Evolutionary conservation across 1,139 yeast genomes (phyloP).

Genomic region (Yamadazyma diddensiae): DNA sequence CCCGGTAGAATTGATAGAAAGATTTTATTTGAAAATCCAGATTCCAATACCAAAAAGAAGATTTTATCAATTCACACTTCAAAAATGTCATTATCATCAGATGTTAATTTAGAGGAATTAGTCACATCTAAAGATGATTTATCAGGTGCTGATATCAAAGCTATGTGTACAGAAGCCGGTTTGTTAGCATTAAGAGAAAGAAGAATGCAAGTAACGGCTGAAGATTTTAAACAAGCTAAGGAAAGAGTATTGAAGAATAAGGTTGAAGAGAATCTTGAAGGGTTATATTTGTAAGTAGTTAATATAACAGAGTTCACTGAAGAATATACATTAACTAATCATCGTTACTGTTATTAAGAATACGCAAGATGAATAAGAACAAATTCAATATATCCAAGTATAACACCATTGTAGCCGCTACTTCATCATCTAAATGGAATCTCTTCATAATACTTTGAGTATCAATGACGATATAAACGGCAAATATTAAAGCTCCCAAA

Average conservation of each 20-base stretch:
- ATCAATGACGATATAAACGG: slow-evolving; percentile 72
- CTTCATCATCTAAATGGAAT: slow-evolving; percentile 81
- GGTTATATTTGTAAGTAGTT: slow-evolving; percentile 66
- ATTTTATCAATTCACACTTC: slow-evolving; percentile 91
- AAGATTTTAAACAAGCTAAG: slow-evolving; percentile 91
- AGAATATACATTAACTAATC: not conserved
- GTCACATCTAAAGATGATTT: slow-evolving; percentile 92
- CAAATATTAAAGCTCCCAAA: slow-evolving; percentile 71
- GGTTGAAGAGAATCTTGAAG: slow-evolving; percentile 95
- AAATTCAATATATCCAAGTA: slow-evolving; percentile 81
- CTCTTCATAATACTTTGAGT: slow-evolving; percentile 80
- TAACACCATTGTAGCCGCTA: slow-evolving; percentile 71
- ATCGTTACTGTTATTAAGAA: slow-evolving; percentile 43
- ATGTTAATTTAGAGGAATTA: slow-evolving; percentile 85
- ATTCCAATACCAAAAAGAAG: slow-evolving; percentile 87
- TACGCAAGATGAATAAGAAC: slow-evolving; percentile 71
- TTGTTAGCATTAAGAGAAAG: slow-evolving; percentile 93
- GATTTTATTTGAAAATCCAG: slow-evolving; percentile 95
- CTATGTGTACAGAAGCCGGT: slow-evolving; percentile 98
- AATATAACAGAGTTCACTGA: not conserved
- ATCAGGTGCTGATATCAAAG: slow-evolving; percentile 98
- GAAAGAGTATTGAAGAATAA: slow-evolving; percentile 97
- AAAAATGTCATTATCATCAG: slow-evolving; percentile 87
- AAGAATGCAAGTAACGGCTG: slow-evolving; percentile 96
- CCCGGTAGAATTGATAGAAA: slow-evolving; percentile 99